Base-by-base conservation (phyloP, 257 asterid genomes). In the Thymus quinquecostatus region DNA sequence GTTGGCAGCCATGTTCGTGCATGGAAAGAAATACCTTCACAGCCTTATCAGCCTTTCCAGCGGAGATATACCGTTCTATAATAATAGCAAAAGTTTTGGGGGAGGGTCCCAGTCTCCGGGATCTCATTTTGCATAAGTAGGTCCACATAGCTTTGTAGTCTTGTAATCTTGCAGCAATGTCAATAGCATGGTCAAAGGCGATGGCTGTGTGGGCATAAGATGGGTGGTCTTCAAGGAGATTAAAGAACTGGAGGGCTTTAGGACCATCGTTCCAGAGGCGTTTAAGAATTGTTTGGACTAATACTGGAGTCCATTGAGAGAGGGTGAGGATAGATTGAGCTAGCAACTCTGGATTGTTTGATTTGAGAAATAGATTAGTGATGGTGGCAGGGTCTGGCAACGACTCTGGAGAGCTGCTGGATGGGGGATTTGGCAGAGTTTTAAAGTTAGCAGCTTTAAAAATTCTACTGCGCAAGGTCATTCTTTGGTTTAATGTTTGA, bases 181-280 rank as follows among this genome's bases (percentile, higher is more conserved):
- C 98, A 34, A 95, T 88, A 48, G 89, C 92, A 66, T 86, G 74
- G 78, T 95, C 92, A 55, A 86, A 95, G 28, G 93, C 73, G 13
- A 83, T 57, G 11, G 94, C 70, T 13, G 96, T 81, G 85, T 89
- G 99, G 34, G 81, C 6, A 73, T 89, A 86, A 10, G 86, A 71
- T 44, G 81, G 86, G 80, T 89, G 98, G 66, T 59, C 41, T 65
- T 85, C 88, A 34, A 95, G 91, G 79, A 74, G 64, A 81, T 80
- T 60, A 90, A 91, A 89, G 77, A 89, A 86, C n/a, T 86, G 89
- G 78, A 95, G 88, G 70, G 98, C 99, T 82, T 88, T 95, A 2
- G 98, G 99, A 69, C 95, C 97, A 60, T 95, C 96, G 81, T 95
- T 91, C 99, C 98, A 95, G 7, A 95, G 87, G 76, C 92, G 87